A percentile compares a stretch with the other conserved stretches of the same genome.
Conservation (phyloP, 2,329 filamentous ascomycete species). For the Alternaria sp. region DNA sequence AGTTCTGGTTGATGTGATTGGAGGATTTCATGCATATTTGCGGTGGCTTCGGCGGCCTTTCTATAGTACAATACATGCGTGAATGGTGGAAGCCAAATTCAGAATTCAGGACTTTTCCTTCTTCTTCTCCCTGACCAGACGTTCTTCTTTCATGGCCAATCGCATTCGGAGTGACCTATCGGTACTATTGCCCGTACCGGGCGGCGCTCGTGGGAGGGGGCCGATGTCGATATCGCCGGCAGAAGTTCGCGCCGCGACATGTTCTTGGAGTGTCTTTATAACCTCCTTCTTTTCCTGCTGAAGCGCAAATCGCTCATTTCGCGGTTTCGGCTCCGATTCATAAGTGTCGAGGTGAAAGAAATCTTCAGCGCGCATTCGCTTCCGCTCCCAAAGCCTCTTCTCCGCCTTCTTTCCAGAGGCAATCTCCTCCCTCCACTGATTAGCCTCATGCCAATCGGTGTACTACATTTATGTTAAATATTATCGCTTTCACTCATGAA, state of each 20-base stretch:
- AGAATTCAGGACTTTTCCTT: neutral
- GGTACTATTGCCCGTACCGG: neutral
- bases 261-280: neutral
- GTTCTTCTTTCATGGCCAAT: neutral
- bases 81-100: neutral
- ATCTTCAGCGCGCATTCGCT: neutral
- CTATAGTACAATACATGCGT: neutral
- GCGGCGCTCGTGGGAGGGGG: neutral
- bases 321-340: neutral
- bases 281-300: neutral
- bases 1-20: neutral
- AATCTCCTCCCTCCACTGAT: neutral
- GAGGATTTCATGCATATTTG: neutral
- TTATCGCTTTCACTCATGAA: neutral
- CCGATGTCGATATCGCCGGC: neutral
- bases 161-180: neutral
- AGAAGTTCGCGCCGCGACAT: neutral
- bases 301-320: neutral
- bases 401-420: neutral
- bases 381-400: neutral
- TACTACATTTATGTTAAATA: neutral
- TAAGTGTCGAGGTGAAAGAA: neutral
- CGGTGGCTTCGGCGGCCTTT: neutral
- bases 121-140: neutral
- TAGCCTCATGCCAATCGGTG: too few relatives aligned